Evolutionary conservation across 148 eudicot species (phyloP).

Genomic region (Nyssa sinensis): DNA sequence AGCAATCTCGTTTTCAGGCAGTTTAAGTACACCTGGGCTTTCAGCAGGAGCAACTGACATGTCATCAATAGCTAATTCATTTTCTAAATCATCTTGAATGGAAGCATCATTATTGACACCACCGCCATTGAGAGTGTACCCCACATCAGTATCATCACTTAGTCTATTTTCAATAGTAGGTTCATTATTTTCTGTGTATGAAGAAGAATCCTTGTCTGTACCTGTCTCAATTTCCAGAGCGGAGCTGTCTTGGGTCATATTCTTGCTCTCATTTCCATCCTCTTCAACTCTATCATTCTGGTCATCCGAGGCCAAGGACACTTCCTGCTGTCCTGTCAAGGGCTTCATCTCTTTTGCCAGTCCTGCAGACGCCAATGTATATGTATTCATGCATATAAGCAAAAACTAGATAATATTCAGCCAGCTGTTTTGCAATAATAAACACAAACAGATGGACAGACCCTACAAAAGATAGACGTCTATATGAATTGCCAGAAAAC

Average conservation of each 20-base stretch:
- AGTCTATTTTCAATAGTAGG: conserved; percentile 22
- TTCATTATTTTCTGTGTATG: conserved; percentile 35
- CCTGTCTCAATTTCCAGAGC: conserved; percentile 30
- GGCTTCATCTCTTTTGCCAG: conserved; percentile 54
- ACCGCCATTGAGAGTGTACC: conserved; percentile 26
- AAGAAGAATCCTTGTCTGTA: conserved; percentile 35
- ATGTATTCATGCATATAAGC: neutral
- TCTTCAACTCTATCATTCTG: conserved; percentile 35
- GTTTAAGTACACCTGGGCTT: conserved; percentile 22
- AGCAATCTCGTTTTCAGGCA: conserved; percentile 32
- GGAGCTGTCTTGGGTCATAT: conserved; percentile 23
- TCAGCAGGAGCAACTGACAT: conserved; percentile 30
- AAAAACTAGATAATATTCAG: conserved; percentile 8
- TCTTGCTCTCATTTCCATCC: conserved; percentile 30
- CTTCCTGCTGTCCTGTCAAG: conserved; percentile 60
- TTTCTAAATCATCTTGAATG: conserved; percentile 29
- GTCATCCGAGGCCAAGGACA: conserved; percentile 44
- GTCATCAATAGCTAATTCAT: conserved; percentile 32
- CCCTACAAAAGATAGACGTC: neutral
- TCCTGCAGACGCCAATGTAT: conserved; percentile 38
- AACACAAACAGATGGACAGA: conserved; percentile 2
- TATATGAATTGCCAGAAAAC: neutral
- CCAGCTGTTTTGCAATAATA: neutral
- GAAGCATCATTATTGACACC: conserved; percentile 24
- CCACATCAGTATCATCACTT: conserved; percentile 25